phyloP scores from a whole-genome alignment of 2,329 filamentous ascomycete genomes.

The Apiospora rasikravindrae region DNA sequence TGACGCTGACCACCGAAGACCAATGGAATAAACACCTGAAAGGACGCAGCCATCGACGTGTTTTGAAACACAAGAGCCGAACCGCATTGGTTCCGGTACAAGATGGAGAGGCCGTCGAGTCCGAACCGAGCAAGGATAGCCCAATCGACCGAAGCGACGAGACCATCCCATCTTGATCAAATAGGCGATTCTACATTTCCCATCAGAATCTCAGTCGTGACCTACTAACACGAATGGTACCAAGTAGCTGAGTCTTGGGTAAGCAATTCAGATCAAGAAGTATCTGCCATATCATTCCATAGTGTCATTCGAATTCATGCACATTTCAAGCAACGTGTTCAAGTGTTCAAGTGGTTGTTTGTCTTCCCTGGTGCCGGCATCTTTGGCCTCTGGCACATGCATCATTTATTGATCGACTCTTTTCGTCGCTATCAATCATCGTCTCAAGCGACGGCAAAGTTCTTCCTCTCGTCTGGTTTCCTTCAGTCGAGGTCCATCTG shows the following conservation, averaged over 20 bases:
- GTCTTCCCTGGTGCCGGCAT: neutral
- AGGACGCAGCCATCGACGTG: constrained; percentile 45
- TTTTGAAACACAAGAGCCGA: constrained; percentile 33
- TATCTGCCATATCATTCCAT: neutral
- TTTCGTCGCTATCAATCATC: neutral
- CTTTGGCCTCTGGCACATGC: neutral
- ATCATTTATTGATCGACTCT: neutral
- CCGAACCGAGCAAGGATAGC: neutral
- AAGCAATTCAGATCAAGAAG: neutral
- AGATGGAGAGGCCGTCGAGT: neutral
- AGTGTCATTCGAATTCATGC: neutral
- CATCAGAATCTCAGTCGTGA: neutral
- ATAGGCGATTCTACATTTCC: neutral
- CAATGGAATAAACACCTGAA: constrained; percentile 53
- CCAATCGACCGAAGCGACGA: neutral
- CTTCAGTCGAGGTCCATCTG: neutral
- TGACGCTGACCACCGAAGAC: constrained; percentile 62
- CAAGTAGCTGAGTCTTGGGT: neutral
- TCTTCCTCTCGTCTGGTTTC: neutral
- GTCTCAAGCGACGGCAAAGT: neutral
- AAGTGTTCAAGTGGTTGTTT: neutral
- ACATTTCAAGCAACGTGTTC: neutral
- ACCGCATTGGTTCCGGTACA: constrained; percentile 34
- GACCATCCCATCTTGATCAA: neutral
- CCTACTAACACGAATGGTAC: neutral